Evolutionary conservation across 495 filamentous ascomycete species (phyloP).

Genomic region (Penicillium paradoxum): DNA sequence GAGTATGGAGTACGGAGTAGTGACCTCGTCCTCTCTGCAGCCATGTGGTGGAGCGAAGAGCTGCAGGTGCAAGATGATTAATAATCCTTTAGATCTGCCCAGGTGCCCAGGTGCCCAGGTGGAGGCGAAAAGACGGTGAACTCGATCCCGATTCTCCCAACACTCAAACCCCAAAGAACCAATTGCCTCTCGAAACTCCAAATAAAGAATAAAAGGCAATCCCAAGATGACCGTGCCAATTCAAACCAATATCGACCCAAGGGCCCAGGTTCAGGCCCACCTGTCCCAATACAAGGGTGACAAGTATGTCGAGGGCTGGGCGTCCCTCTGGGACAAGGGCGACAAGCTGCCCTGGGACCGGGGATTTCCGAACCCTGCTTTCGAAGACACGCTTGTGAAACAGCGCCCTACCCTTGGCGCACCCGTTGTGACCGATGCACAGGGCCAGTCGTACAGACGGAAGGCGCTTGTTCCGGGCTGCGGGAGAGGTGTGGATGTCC

Average conservation of each 20-base stretch:
- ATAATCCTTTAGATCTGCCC: slow-evolving; percentile 12
- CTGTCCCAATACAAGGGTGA: slow-evolving; percentile 29
- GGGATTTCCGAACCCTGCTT: slow-evolving; percentile 58
- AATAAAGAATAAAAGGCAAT: not conserved
- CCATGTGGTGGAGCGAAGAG: not conserved
- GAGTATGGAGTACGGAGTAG: no score
- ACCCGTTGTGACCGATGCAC: slow-evolving; percentile 24
- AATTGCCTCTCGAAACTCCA: not conserved
- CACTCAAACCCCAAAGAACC: not conserved
- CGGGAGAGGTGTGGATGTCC: slow-evolving; percentile 69
- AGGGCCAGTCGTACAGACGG: slow-evolving; percentile 27
- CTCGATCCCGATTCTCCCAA: not conserved
- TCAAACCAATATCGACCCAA: slow-evolving; percentile 16
- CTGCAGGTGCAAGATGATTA: slow-evolving; percentile 19
- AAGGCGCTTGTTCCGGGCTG: slow-evolving; percentile 67
- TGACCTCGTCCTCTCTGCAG: not conserved
- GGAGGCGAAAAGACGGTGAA: slow-evolving; percentile 18
- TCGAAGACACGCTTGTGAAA: slow-evolving; percentile 56
- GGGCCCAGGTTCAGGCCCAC: slow-evolving; percentile 23
- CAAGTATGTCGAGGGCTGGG: slow-evolving; percentile 48
- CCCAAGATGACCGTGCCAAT: slow-evolving; percentile 17
- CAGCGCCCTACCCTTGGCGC: slow-evolving; percentile 43
- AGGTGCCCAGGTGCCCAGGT: no score
- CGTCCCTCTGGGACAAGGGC: slow-evolving; percentile 56
- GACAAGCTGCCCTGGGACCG: slow-evolving; percentile 66